Evolutionary conservation across 2,329 filamentous ascomycete species (phyloP).

Genomic region (Sporothrix euskadiensis): DNA sequence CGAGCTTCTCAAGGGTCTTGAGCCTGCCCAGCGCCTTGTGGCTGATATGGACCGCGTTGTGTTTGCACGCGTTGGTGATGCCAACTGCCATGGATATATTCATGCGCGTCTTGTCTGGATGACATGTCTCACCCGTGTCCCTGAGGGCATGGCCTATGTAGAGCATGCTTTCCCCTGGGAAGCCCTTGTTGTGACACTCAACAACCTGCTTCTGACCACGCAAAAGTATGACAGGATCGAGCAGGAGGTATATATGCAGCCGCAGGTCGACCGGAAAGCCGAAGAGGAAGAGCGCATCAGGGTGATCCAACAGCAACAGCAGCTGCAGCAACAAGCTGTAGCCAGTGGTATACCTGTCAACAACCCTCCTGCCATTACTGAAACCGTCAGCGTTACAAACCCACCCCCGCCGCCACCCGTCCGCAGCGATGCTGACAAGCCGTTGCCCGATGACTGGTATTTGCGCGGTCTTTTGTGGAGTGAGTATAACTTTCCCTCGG

Average conservation of each 20-base stretch:
- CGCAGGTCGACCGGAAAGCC: neutral
- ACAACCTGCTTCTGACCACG: slow-evolving; percentile 38
- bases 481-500: slow-evolving; percentile 57
- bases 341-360: neutral
- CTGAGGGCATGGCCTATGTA: slow-evolving; percentile 47
- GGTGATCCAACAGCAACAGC: neutral
- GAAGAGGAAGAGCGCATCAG: neutral
- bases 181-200: slow-evolving; percentile 44
- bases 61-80: slow-evolving; percentile 55
- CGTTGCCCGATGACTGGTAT: slow-evolving; percentile 68
- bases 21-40: slow-evolving; percentile 38
- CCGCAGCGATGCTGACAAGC: slow-evolving; percentile 46
- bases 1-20: neutral
- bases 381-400: neutral
- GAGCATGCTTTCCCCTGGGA: slow-evolving; percentile 47
- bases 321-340: neutral
- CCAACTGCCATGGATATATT: slow-evolving; percentile 61
- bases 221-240: slow-evolving; percentile 42
- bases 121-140: slow-evolving; percentile 45
- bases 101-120: slow-evolving; percentile 65
- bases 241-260: slow-evolving; percentile 44
- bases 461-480: slow-evolving; percentile 65
- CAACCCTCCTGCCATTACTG: neutral
- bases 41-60: slow-evolving; percentile 50
- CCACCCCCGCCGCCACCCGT: neutral